These are phyloP conservation scores for Iris macrosiphon DNA, from an alignment of 106 monocot genomes.

Conservation along the genomic window DNA sequence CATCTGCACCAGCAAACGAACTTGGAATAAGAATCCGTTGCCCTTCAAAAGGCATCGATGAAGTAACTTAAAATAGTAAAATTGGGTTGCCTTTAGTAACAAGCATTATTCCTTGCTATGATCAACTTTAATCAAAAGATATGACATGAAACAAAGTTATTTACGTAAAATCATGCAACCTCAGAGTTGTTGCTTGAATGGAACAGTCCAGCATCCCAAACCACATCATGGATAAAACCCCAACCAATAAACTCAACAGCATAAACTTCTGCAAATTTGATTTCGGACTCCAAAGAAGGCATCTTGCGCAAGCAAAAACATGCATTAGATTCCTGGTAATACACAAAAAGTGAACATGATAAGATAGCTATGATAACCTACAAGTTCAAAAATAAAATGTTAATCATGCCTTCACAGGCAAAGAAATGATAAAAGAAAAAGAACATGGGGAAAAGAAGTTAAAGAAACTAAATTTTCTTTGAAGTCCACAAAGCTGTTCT, in stretches of 20 bases:
- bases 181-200: slow-evolving; percentile 19
- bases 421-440: not conserved
- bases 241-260: slow-evolving; percentile 48
- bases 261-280: slow-evolving; percentile 71
- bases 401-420: not conserved
- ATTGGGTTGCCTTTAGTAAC: not conserved
- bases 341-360: slow-evolving; percentile 2
- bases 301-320: slow-evolving; percentile 42
- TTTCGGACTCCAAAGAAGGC: slow-evolving; percentile 23
- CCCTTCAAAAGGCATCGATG: not conserved
- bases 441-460: not conserved
- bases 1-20: slow-evolving; percentile 44
- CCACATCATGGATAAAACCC: slow-evolving; percentile 33
- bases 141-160: not conserved
- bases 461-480: not conserved
- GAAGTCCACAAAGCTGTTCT: too few species aligned
- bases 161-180: slow-evolving; percentile 21
- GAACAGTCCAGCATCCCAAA: slow-evolving; percentile 14
- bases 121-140: not conserved
- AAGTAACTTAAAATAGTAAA: slow-evolving; percentile 12
- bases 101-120: not conserved
- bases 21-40: not conserved
- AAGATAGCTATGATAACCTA: too few species aligned
- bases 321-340: slow-evolving; percentile 25
- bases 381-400: not conserved